Percentiles rank a stretch among this genome's conserved stretches.
Evolutionary conservation across 2,329 filamentous ascomycete genomes (phyloP).

Genomic region (Diaporthe citriasiana): DNA sequence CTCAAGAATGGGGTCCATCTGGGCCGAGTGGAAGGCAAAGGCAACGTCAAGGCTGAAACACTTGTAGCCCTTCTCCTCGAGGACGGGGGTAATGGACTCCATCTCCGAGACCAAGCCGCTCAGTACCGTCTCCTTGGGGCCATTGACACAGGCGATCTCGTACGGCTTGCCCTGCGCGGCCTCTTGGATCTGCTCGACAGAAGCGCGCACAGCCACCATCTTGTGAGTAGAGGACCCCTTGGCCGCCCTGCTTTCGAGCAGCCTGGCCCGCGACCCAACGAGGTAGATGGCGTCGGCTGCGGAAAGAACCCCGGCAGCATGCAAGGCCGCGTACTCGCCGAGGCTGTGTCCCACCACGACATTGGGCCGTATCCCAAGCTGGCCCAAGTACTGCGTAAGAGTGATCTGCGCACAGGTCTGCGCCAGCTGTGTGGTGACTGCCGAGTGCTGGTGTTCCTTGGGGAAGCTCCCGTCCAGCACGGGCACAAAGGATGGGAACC

Average conservation of each 20-base stretch:
- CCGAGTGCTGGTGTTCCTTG: slow-evolving; percentile 14
- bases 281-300: slow-evolving; percentile 73
- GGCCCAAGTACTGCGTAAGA: slow-evolving; percentile 57
- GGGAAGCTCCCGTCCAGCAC: slow-evolving; percentile 57
- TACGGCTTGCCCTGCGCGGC: slow-evolving; percentile 49
- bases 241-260: slow-evolving; percentile 59
- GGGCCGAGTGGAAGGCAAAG: no score
- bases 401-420: slow-evolving; percentile 48
- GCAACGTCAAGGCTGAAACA: no score
- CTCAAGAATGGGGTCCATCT: no score
- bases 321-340: slow-evolving; percentile 77
- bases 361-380: slow-evolving; percentile 60
- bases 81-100: no score
- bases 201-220: slow-evolving; percentile 54
- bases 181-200: slow-evolving; percentile 46
- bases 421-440: slow-evolving; percentile 24
- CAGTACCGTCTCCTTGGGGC: slow-evolving; percentile 72
- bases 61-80: no score
- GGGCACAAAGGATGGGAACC: slow-evolving; percentile 56
- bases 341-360: slow-evolving; percentile 69
- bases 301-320: slow-evolving; percentile 75
- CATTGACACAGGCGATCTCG: slow-evolving; percentile 74
- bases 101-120: slow-evolving; percentile 54
- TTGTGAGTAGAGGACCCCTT: slow-evolving; percentile 46
- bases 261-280: slow-evolving; percentile 70